Evolutionary conservation across 108 stramenopile genomes (phyloP), one percentile per base, ranked within the genome.

Genomic region (Skeletonema marinoi): DNA sequence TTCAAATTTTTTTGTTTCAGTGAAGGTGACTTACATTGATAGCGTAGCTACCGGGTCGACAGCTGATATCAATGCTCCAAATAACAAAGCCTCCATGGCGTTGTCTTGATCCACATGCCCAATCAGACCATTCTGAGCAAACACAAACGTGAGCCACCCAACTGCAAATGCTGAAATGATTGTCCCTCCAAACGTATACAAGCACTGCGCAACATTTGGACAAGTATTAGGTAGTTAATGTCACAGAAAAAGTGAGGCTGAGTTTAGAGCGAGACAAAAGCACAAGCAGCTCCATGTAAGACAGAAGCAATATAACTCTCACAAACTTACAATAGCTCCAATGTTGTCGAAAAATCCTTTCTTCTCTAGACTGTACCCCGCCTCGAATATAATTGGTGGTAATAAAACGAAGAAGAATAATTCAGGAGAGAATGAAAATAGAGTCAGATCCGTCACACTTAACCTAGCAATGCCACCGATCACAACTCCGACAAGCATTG

Each of bases 321-420:
- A 42, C 41, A 11, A 42, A 42, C 41, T 42, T 13, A 42, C 41
- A 69, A 99, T 99, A 31, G 97, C 95, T 17, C 92, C 88, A 73
- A 99, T 85, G 74, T 99, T 98, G 31, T 90, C 88, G 81, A 99
- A 98, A 84, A 99, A 99, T 35, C 93, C 80, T 67, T 92, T 89
- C 58, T 87, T 87, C 32, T 92, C 86, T 5, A 98, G 85, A 21
- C 93, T 93, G 82, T 98, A 97, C 0, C 98, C 98, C 0, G 97
- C 98, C 77, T 99, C 98, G 74, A 99, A 99, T 42, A 99, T 99
- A 54, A 99, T 98, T 8, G 98, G 98, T 14, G 98, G 98, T 56
- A 99, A 73, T 38, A 99, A 74, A 30, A 98, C 77, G 67, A 99
- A 98, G 84, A 98, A 99, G 73, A 99, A 99, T 2, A 98, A 71